These are phyloP conservation scores for Uncinocarpus reesii DNA, from an alignment of 2,329 filamentous ascomycete species.

Conservation along the genomic window DNA sequence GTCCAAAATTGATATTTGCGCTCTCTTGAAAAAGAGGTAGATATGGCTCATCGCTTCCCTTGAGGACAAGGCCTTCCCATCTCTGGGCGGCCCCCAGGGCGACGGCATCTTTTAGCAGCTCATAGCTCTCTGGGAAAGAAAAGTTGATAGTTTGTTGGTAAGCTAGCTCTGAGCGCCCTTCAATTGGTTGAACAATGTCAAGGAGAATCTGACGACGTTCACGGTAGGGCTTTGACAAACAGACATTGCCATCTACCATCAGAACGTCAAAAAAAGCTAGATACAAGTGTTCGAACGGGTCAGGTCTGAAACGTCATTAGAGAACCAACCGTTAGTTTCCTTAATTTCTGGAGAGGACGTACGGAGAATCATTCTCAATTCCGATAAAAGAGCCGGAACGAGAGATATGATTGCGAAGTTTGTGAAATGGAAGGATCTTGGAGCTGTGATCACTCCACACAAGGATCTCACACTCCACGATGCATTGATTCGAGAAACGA, in stretches of 20 bases:
- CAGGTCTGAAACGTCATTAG: constrained; percentile 28
- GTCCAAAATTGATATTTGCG: constrained; percentile 22
- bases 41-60: constrained; percentile 65
- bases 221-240: constrained; percentile 39
- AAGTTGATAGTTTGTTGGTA: constrained; percentile 61
- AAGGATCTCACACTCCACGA: constrained; percentile 73
- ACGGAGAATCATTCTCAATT: constrained; percentile 58
- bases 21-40: constrained; percentile 43
- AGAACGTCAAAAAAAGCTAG: constrained; percentile 53
- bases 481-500: constrained; percentile 54
- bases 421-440: constrained; percentile 64
- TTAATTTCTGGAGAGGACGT: constrained; percentile 24
- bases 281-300: constrained; percentile 49
- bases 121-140: constrained; percentile 41
- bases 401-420: constrained; percentile 68
- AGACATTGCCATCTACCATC: constrained; percentile 45
- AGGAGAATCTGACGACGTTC: constrained; percentile 45
- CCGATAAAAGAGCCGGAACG: constrained; percentile 62
- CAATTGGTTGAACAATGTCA: constrained; percentile 43
- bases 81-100: constrained; percentile 53
- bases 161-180: constrained; percentile 57
- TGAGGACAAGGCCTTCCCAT: constrained; percentile 72
- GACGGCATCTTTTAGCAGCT: constrained; percentile 53
- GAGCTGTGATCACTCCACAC: constrained; percentile 60
- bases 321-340: not conserved